Percentiles rank a stretch among this genome's conserved stretches.
phyloP scores from a whole-genome alignment of 1,284 basidiomycete species.

The Puccinia hordei region DNA sequence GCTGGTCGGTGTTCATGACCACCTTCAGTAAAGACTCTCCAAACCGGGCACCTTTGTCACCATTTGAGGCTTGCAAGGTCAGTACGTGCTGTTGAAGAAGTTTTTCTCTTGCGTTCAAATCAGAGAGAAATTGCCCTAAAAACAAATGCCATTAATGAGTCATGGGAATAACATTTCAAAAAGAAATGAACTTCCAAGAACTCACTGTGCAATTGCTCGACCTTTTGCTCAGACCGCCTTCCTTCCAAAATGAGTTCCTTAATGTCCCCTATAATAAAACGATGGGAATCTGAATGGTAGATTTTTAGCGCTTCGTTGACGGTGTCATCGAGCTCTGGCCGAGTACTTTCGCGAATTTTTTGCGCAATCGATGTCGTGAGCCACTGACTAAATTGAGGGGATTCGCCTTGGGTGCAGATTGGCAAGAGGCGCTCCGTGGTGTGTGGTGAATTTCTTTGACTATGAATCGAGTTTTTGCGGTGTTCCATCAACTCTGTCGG shows the following conservation, averaged over 20 bases:
- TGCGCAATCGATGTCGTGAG: constrained; percentile 13
- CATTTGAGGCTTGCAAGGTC: constrained; percentile 36
- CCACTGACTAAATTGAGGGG: background rate
- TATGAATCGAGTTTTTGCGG: background rate
- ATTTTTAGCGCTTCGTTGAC: constrained; percentile 14
- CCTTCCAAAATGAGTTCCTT: constrained; percentile 21
- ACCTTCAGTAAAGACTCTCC: constrained; percentile 32
- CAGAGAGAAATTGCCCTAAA: constrained; percentile 16
- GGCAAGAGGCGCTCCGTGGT: background rate
- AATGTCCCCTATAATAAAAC: constrained; percentile 27
- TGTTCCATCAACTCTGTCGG: background rate
- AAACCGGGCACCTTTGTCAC: constrained; percentile 19
- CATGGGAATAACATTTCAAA: background rate
- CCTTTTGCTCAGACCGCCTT: constrained; percentile 1
- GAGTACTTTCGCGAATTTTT: constrained; percentile 5
- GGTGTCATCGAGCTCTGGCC: background rate
- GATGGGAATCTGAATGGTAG: constrained; percentile 29
- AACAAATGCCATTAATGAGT: background rate
- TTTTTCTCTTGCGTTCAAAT: constrained; percentile 34
- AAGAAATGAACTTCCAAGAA: background rate
- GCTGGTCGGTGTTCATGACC: constrained; percentile 28
- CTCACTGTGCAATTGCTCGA: constrained; percentile 26
- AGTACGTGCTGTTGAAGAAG: constrained; percentile 17
- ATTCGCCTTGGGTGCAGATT: background rate
- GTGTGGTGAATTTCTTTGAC: background rate